Base-by-base conservation (phyloP, 495 filamentous ascomycete genomes). In the Xylaria grammica region DNA sequence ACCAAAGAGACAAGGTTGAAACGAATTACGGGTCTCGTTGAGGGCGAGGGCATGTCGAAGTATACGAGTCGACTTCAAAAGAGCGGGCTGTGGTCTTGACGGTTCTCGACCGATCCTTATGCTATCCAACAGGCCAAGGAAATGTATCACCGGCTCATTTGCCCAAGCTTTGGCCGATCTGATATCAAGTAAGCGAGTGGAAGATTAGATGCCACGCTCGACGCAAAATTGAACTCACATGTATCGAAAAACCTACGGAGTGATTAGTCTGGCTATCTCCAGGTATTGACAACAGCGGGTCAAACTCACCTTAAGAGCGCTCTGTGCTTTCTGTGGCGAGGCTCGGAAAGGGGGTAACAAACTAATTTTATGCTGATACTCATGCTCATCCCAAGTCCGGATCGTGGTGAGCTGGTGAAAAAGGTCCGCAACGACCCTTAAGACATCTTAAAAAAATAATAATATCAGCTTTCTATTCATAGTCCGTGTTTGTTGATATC, bases 1-100 rank as follows among this genome's bases (percentile, higher is more conserved):
- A n/a, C 62, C 62, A 20, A 64, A 64, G 44, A 51, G 52, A 30
- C 32, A 51, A 32, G 62, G 62, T 15, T 64, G 62, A 24, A 64
- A 64, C 11, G 62, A 56, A 44, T 42, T 50, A n/a, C 62, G 62
- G 10, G 52, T 51, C 53, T 64, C 62, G 29, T 64, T 64, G 17
- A 64, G 42, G 53, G 62, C 62, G 45, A 64, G 40, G 10, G 62
- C 62, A 55, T 64, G 62, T 10, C 62, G 62, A 45, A 64, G 38
- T 26, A 52, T 58, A 22, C 30, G 62, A 26, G 62, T 64, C 17
- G 62, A 64, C 45, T 48, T 58, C 32, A 64, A 26, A 8, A 64
- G 45, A 22, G 53, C 30, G 4, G 62, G 62, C 19, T 64, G 62
- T 38, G 62, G 24, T 57, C 62, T 46, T 29, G 61, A 30, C 13